Conservation (phyloP, 768 basidiomycete species). For the Suillus paluster region DNA sequence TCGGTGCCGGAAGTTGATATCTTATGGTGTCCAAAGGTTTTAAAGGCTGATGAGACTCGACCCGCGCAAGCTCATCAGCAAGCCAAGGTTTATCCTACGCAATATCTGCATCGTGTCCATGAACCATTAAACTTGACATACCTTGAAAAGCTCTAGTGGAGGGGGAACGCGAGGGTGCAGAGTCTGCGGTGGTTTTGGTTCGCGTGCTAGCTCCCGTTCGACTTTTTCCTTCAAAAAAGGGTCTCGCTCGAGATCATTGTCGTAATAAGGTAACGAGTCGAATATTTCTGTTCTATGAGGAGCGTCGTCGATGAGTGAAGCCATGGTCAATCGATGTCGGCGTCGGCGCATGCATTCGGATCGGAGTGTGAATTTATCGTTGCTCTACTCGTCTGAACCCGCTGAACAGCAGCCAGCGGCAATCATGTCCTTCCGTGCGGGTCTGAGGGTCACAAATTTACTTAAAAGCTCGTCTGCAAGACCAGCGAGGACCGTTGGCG, state of each 20-base stretch:
- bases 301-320: slow-evolving; percentile 16
- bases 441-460: slow-evolving; percentile 46
- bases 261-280: slow-evolving; percentile 93
- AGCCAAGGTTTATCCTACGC: slow-evolving; percentile 69
- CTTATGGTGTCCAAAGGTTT: slow-evolving; percentile 71
- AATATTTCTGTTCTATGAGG: slow-evolving; percentile 45
- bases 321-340: slow-evolving; percentile 26
- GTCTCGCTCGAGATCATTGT: slow-evolving; percentile 84
- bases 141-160: slow-evolving; percentile 66
- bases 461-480: slow-evolving; percentile 47
- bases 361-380: slow-evolving; percentile 11
- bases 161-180: slow-evolving; percentile 78
- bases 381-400: slow-evolving; percentile 19
- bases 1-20: slow-evolving; percentile 75
- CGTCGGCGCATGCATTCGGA: slow-evolving; percentile 9
- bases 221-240: slow-evolving; percentile 77
- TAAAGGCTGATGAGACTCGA: slow-evolving; percentile 69
- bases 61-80: slow-evolving; percentile 73
- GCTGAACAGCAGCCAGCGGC: slow-evolving; percentile 11
- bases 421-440: slow-evolving; percentile 52
- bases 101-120: slow-evolving; percentile 4
- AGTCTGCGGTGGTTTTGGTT: slow-evolving; percentile 60
- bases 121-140: slow-evolving; percentile 43
- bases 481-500: slow-evolving; percentile 28
- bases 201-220: slow-evolving; percentile 74